Evolutionary conservation across 768 basidiomycete species (phyloP), one percentile per base, ranked within the genome.

Genomic region (Pulveroboletus sp.): DNA sequence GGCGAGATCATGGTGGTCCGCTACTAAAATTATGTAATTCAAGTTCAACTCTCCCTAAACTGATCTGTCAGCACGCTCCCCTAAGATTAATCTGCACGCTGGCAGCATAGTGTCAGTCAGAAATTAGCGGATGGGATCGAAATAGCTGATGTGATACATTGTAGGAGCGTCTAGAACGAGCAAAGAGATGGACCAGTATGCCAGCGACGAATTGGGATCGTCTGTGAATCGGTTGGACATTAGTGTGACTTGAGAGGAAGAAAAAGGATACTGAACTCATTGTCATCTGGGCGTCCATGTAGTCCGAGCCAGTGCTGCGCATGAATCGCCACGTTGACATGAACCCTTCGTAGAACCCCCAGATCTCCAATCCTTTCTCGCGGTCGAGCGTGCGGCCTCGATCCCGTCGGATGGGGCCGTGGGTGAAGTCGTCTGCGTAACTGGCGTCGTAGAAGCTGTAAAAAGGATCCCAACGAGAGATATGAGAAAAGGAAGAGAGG

Each of bases 311-410:
- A n/a, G 10, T 75, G 72, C 45, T 68, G 68, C 19, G 68, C 58
- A 34, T 72, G 71, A 45, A 67, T 51, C 71, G 66, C 89, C 90
- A 96, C 48, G 83, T 78, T 47, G 60, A 53, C 3, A 91, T 90
- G 58, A 87, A 86, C 6, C 93, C 95, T 59, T 94, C 80, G 64
- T 94, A 94, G 60, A 85, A 97, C 2, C 90, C 94, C 93, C 93
- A 97, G 69, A 96, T 83, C 68, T 95, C 93, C 65, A 85, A 97
- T 0, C 89, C 90, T 58, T 95, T 93, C 58, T 92, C 86, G 47
- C 84, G 77, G 2, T 93, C 95, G 16, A 97, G 76, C 0, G 87
- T 85, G 13, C 93, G 77, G 9, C 95, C 95, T 66, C 98, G 92
- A 53, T 92, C 90, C 22, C 89, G 68, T 2, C 95, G 93, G 6